Base-by-base conservation (phyloP, 73 alveolate genomes). In the Paramecium octaurelia region DNA sequence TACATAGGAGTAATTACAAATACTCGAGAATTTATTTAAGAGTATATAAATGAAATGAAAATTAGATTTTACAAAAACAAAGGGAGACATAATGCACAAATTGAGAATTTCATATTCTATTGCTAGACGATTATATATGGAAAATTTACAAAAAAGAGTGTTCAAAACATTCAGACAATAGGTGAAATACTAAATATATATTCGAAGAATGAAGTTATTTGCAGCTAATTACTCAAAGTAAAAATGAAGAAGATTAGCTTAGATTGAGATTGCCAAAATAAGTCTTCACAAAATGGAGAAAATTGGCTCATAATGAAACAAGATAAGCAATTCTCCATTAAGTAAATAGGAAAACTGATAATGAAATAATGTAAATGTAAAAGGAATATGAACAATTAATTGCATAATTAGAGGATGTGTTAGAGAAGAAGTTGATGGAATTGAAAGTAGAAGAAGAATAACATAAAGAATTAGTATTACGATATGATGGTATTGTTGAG, bases 381-480 rank as follows among this genome's bases (percentile, higher is more conserved):
- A 76, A 6, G 23, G 88, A 76, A 76, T 76, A 76, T 76, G 88
- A 76, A 16, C 7, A 24, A 38, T 20, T 76, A 8, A 76, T 76
- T 18, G 34, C 70, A 38, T 27, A 76, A 42, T 76, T 76, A 42
- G 88, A 76, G 18, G 7, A 40, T n/a, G 71, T 76, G 2, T 76
- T 80, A n/a, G 91, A 80, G 20, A 80, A 80, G 31, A 80, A 46
- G 23, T 35, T 80, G 18, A 42, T 80, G 20, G 91, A 80, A 80
- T 44, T 80, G 8, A 44, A 80, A 48, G 91, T 80, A 23, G 91
- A 80, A n/a, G 91, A 80, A 27, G 91, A 80, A 35, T 3, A 40
- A 8, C 91, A 80, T 3, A 80, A 80, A 43, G 91, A 80, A 24
- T 80, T 76, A 40, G 71, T 76, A 7, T 23, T 16, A 23, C 38